Conservation (phyloP, 1,139 yeast species). For the Pichia sp. region DNA sequence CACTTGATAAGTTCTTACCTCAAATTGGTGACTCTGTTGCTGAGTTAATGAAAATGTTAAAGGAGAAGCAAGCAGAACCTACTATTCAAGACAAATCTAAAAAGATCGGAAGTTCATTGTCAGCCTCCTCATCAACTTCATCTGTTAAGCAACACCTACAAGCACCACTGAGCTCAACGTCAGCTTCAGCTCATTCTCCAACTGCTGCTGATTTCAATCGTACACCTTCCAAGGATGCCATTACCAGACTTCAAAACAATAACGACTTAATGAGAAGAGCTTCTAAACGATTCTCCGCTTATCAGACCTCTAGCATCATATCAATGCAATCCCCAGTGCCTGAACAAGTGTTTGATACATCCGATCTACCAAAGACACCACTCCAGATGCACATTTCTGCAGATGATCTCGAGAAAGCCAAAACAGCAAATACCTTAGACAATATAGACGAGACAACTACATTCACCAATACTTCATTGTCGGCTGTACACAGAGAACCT, state of each 20-base stretch:
- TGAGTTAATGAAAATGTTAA: conserved; percentile 73
- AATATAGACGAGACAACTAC: conserved; percentile 4
- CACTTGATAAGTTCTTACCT: conserved; percentile 79
- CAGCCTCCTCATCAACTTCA: conserved; percentile 8
- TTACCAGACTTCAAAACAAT: conserved; percentile 75
- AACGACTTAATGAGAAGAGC: conserved; percentile 88
- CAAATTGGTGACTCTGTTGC: conserved; percentile 86
- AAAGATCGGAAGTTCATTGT: conserved; percentile 1
- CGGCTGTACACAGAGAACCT: neutral
- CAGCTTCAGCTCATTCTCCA: conserved; percentile 8
- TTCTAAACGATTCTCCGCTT: conserved; percentile 88
- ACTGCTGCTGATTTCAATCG: conserved; percentile 7
- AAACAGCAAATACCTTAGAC: conserved; percentile 5
- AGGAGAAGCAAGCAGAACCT: conserved; percentile 63
- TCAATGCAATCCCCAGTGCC: conserved; percentile 26
- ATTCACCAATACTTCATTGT: too few species aligned
- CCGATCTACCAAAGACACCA: conserved; percentile 19
- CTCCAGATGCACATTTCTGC: conserved; percentile 24
- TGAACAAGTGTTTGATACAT: conserved; percentile 10
- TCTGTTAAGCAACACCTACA: conserved; percentile 4
- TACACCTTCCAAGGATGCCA: conserved; percentile 45
- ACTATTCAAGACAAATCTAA: conserved; percentile 5
- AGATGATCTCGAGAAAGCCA: conserved; percentile 17
- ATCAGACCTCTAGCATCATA: conserved; percentile 50
- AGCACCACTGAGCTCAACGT: conserved; percentile 2